These are phyloP conservation scores for Tanacetum coccineum DNA, from an alignment of 129 eudicot species.

Conservation along the genomic window DNA sequence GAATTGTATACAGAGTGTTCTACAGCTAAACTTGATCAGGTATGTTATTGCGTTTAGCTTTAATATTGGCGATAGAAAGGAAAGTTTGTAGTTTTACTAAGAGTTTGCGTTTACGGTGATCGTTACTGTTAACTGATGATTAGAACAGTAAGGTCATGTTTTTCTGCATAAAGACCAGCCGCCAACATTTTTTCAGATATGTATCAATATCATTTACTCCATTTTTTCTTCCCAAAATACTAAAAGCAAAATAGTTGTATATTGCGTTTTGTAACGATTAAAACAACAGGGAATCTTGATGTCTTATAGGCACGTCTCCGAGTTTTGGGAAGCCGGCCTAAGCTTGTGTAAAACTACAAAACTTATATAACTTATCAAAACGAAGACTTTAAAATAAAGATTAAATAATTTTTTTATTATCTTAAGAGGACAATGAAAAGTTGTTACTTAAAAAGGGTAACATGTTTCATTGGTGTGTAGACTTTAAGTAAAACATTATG, in stretches of 20 bases:
- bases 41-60: conserved; percentile 23
- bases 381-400: too few species aligned
- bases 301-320: neutral
- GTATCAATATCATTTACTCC: neutral
- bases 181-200: neutral
- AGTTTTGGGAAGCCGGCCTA: too few species aligned
- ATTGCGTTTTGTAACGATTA: neutral
- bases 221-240: conserved; percentile 2
- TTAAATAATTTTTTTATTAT: too few species aligned
- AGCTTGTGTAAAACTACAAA: too few species aligned
- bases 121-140: conserved; percentile 1
- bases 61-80: neutral
- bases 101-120: neutral
- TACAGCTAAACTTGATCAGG: conserved; percentile 89
- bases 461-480: too few species aligned
- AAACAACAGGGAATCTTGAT: conserved; percentile 12
- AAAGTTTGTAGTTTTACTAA: neutral
- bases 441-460: too few species aligned
- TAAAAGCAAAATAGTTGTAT: conserved; percentile 5
- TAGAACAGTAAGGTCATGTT: neutral
- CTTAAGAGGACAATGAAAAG: too few species aligned
- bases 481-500: too few species aligned
- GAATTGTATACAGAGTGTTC: conserved; percentile 97
- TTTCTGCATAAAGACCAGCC: neutral
- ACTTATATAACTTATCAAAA: too few species aligned